Percentiles rank a stretch among this genome's conserved stretches.
These are phyloP conservation scores for Canariomyces notabilis DNA, from an alignment of 2,329 filamentous ascomycete species.

Conservation along the genomic window DNA sequence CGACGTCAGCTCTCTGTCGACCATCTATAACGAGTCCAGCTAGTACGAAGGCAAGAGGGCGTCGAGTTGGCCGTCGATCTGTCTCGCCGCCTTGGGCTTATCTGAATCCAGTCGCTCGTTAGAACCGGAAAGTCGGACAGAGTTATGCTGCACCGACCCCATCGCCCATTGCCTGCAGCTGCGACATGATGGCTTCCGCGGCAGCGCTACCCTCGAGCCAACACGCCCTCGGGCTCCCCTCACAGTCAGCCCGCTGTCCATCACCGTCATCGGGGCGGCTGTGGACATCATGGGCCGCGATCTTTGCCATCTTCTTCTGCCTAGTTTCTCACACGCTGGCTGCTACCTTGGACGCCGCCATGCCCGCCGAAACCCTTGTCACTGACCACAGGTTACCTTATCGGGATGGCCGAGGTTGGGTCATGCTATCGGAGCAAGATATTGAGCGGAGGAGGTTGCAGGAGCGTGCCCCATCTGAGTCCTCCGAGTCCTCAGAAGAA, in stretches of 20 bases:
- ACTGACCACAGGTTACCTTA: conserved; percentile 35
- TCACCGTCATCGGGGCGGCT: conserved; percentile 10
- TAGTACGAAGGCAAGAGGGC: background rate
- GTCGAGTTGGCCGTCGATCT: conserved; percentile 16
- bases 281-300: conserved; percentile 27
- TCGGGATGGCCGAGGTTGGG: conserved; percentile 33
- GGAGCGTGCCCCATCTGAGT: conserved; percentile 14
- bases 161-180: conserved; percentile 21
- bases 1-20: background rate
- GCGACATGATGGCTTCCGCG: conserved; percentile 26
- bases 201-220: conserved; percentile 3
- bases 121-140: conserved; percentile 14
- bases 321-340: conserved; percentile 27
- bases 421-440: conserved; percentile 34
- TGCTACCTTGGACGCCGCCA: conserved; percentile 21
- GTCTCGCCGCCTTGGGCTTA: conserved; percentile 21
- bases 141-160: conserved; percentile 25
- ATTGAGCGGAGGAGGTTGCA: conserved; percentile 23
- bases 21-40: background rate
- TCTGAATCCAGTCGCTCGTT: conserved; percentile 23
- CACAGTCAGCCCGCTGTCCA: conserved; percentile 11
- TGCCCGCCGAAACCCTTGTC: conserved; percentile 31
- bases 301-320: conserved; percentile 21
- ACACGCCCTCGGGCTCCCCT: background rate
- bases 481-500: background rate